Percentiles rank a stretch among this genome's conserved stretches.
phyloP scores from a whole-genome alignment of 2,329 filamentous ascomycete genomes.

The Fusarium piperis region DNA sequence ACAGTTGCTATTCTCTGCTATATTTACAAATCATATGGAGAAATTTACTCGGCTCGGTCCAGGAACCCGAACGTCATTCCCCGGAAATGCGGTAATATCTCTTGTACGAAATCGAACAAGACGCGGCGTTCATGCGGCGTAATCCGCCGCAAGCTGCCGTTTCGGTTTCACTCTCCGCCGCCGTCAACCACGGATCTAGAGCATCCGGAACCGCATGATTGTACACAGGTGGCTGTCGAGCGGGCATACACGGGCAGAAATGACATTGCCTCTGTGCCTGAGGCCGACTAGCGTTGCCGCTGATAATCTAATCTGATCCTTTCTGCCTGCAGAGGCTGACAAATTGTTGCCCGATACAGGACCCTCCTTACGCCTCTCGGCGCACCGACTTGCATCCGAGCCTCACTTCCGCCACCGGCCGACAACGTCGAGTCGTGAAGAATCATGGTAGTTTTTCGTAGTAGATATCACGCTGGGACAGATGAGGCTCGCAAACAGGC shows the following conservation, averaged over 20 bases:
- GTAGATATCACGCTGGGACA: neutral
- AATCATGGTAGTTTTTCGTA: neutral
- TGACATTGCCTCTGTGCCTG: neutral
- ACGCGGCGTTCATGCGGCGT: neutral
- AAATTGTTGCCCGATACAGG: constrained; percentile 26
- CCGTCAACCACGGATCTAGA: neutral
- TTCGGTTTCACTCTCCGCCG: constrained; percentile 4
- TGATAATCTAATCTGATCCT: constrained; percentile 39
- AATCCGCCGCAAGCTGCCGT: neutral
- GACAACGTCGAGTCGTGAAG: neutral
- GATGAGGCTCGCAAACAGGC: neutral
- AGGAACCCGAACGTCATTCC: neutral
- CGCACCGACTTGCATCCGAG: constrained; percentile 35
- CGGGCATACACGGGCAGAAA: neutral
- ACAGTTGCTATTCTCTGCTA: neutral
- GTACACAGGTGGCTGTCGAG: neutral
- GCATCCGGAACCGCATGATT: constrained; percentile 12
- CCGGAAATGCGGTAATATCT: neutral
- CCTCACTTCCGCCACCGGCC: constrained; percentile 2
- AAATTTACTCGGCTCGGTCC: neutral
- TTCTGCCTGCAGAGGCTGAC: constrained; percentile 19
- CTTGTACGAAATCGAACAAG: neutral
- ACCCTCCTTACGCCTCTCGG: constrained; percentile 19
- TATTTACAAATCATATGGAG: neutral
- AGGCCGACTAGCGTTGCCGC: neutral